Base-by-base conservation (phyloP, 202 grass and related monocot genomes). In the Schoenoplectus triqueter region DNA sequence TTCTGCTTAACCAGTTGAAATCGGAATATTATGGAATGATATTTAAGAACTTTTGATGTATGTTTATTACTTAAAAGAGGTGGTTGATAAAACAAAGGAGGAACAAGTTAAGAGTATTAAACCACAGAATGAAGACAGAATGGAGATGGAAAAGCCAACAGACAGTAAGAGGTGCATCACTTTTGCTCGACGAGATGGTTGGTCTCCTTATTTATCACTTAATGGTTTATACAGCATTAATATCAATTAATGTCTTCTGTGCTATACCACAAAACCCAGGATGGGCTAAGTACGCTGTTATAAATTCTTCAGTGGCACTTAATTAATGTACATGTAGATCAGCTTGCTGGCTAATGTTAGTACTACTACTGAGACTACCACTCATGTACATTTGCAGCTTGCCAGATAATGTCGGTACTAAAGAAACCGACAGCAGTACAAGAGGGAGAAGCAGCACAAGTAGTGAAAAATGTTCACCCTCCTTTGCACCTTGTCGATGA, bases 401-500 rank as follows among this genome's bases (percentile, higher is more conserved):
- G 85, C 44, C 93, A 95, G 72, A 95, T 95, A 86, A 52, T 95
- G 31, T 95, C 90, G 52, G 80, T 92, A 84, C 86, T 95, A 72
- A 90, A 86, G 86, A 87, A 64, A 59, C 90, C 85, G 54, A 85
- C 84, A 39, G 48, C 66, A 66, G 75, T 87, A 20, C 78, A 59
- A 47, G 75, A 88, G 73, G 47, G 49, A 19, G 88, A 50, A 68
- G 21, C 5, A 41, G 40, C 39, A 22, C 65, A 85, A 85, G 55
- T 78, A 63, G 47, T 2, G 4, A 41, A 83, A 50, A 44, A 39
- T 1, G 50, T 19, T 68, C 39, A 82, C 6, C 48, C 67, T 7
- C 56, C 48, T 83, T 57, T 10, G 13, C 64, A 66, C 21, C 57
- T 47, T 81, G 15, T 39, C 52, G 80, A 66, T 40, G 5, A 55